A percentile compares a stretch with the other conserved stretches of the same genome.
phyloP scores from a whole-genome alignment of 306 rosid species.

The Vigna trinervia region DNA sequence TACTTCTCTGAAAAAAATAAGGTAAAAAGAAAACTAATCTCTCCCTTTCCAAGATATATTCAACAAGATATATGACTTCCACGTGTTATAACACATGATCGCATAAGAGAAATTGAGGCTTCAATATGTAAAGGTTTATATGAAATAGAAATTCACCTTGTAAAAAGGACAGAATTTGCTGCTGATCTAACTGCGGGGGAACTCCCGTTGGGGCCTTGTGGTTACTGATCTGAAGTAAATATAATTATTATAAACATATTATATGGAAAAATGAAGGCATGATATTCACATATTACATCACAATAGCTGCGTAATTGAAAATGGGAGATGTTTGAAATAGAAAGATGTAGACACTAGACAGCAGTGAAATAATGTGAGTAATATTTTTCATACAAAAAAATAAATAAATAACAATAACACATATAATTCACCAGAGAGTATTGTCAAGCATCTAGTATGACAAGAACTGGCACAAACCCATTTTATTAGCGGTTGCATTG shows the following conservation, averaged over 20 bases:
- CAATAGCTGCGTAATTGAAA: constrained; percentile 25
- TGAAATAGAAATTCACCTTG: constrained; percentile 60
- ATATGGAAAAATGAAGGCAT: constrained; percentile 25
- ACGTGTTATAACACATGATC: constrained; percentile 5
- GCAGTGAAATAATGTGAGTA: constrained; percentile 7
- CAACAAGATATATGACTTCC: constrained; percentile 28
- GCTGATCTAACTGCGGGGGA: constrained; percentile 58
- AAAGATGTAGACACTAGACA: neutral
- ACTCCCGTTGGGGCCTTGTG: constrained; percentile 54
- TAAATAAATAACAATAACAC: neutral
- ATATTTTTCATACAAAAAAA: constrained; percentile 8
- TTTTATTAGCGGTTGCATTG: constrained; percentile 80
- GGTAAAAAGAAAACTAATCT: constrained; percentile 41
- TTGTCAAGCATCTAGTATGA: constrained; percentile 14
- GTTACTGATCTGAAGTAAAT: constrained; percentile 66
- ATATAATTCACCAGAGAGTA: constrained; percentile 28
- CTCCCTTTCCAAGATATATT: constrained; percentile 37
- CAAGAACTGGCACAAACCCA: constrained; percentile 72
- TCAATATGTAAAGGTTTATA: constrained; percentile 31
- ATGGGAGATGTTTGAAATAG: constrained; percentile 13
- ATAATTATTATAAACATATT: constrained; percentile 21
- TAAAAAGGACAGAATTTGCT: constrained; percentile 62
- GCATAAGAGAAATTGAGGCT: constrained; percentile 38
- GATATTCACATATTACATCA: constrained; percentile 21
- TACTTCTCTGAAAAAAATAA: constrained; percentile 66